These are phyloP conservation scores for Monosporascus cannonballus DNA, from an alignment of 2,329 filamentous ascomycete genomes.

Conservation along the genomic window DNA sequence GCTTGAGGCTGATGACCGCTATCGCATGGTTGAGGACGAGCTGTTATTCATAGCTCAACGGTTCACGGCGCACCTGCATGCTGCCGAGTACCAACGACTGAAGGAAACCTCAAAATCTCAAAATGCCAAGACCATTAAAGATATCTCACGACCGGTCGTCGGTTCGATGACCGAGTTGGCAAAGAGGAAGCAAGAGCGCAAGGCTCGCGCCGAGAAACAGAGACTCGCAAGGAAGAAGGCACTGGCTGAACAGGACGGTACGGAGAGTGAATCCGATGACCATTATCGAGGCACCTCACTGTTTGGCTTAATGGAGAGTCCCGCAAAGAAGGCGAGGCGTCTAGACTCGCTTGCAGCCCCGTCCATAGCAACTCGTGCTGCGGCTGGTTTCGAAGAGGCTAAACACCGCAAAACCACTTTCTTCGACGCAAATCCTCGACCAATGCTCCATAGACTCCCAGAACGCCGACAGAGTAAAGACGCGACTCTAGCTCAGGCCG, in stretches of 20 bases:
- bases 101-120: conserved; percentile 50
- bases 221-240: conserved; percentile 17
- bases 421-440: background rate
- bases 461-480: conserved; percentile 1
- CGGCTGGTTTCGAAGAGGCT: conserved; percentile 16
- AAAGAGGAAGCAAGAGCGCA: conserved; percentile 29
- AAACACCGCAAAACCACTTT: background rate
- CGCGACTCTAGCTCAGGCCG: background rate
- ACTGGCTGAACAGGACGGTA: conserved; percentile 17
- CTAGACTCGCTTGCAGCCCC: conserved; percentile 15
- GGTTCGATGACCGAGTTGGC: conserved; percentile 31
- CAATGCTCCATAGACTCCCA: background rate
- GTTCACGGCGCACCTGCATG: conserved; percentile 71
- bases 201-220: conserved; percentile 30
- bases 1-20: conserved; percentile 62
- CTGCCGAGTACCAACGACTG: conserved; percentile 68
- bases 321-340: conserved; percentile 22
- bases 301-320: conserved; percentile 38
- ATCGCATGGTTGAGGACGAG: conserved; percentile 82
- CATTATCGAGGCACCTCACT: conserved; percentile 29
- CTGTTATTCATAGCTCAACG: conserved; percentile 59
- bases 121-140: conserved; percentile 45
- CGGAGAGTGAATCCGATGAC: conserved; percentile 17
- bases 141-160: conserved; percentile 47
- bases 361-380: conserved; percentile 15